Evolutionary conservation across 2,329 filamentous ascomycete species (phyloP), one percentile per base, ranked within the genome.

Genomic region (Berkeleyomyces rouxiae): DNA sequence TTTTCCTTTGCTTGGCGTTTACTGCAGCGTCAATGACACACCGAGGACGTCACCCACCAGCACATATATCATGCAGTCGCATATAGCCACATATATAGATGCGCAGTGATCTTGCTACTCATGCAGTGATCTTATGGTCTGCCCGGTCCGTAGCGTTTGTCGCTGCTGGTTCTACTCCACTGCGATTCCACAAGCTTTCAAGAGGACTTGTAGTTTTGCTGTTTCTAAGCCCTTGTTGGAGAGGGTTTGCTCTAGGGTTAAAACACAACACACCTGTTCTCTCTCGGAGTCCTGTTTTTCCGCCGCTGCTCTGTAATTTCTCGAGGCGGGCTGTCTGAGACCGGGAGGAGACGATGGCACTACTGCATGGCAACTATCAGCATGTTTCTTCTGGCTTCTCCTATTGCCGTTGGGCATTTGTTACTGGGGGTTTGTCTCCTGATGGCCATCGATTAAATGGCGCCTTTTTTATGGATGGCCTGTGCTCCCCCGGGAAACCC

Each of bases 1-100:
- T 46, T 43, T 23, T 59, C n/a, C 31, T 59, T 59, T 46, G 33
- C 57, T 59, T 55, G 49, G 49, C 49, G 49, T 55, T 55, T 55
- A 23, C 36, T 55, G 31, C 49, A 55, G 7, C 33, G 49, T 37
- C 39, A 37, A 31, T 55, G 51, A 31, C 33, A 55, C 10, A 16
- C n/a, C n/a, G 16, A 7, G 16, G 39, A 39, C 51, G 33, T 39
- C 51, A 39, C 51, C 16, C 10, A 36, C 33, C n/a, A 39, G 33
- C 10, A 7, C n/a, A 6, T 37, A 31, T 51, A 10, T 3, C 51
- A 37, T 39, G n/a, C 7, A 31, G 46, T 23, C 46, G 46, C n/a
- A 23, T 49, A 16, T 23, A 9, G 7, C n/a, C 13, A 49, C n/a
- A 55, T 4, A 13, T 55, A 37, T 37, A 31, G 16, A 2, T 53